Evolutionary conservation across 768 basidiomycete species (phyloP).

Genomic region (Amanita pallidorosea): DNA sequence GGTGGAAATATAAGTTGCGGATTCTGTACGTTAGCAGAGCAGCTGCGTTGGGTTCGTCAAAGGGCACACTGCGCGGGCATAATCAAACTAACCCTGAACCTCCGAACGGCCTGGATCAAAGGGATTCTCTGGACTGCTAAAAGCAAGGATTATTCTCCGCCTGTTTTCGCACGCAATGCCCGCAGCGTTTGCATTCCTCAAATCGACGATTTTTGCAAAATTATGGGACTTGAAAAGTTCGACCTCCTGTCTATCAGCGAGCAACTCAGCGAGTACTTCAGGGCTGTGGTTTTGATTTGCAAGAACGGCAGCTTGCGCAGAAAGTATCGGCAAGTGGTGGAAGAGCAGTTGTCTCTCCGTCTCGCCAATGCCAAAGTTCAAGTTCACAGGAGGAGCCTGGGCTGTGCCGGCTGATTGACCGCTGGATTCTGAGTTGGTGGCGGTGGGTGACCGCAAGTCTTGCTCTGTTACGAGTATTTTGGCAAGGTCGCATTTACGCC

Average conservation of each 20-base stretch:
- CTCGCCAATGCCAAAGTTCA: slow-evolving; percentile 58
- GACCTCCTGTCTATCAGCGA: slow-evolving; percentile 15
- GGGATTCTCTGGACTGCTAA: slow-evolving; percentile 59
- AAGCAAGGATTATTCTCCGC: slow-evolving; percentile 63
- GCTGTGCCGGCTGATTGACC: slow-evolving; percentile 26
- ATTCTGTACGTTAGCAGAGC: slow-evolving; percentile 83
- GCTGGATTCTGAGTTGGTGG: slow-evolving; percentile 15
- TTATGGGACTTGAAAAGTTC: slow-evolving; percentile 37
- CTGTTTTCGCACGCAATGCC: slow-evolving; percentile 88
- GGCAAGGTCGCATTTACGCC: slow-evolving; percentile 58
- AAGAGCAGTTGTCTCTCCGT: slow-evolving; percentile 57
- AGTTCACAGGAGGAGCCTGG: slow-evolving; percentile 42
- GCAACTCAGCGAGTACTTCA: slow-evolving; percentile 3
- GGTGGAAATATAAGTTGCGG: slow-evolving; percentile 70
- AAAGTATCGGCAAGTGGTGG: slow-evolving; percentile 47
- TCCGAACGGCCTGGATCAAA: slow-evolving; percentile 77
- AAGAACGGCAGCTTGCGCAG: slow-evolving; percentile 20
- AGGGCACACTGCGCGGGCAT: neutral
- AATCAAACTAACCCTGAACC: slow-evolving; percentile 69
- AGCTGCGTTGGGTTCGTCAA: slow-evolving; percentile 31
- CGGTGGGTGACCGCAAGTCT: slow-evolving; percentile 21
- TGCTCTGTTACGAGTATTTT: slow-evolving; percentile 48
- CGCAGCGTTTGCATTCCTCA: slow-evolving; percentile 78
- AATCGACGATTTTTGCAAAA: slow-evolving; percentile 66
- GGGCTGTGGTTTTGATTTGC: neutral